Evolutionary conservation across 1,139 yeast species (phyloP).

Genomic region (Wickerhamomyces sp.): DNA sequence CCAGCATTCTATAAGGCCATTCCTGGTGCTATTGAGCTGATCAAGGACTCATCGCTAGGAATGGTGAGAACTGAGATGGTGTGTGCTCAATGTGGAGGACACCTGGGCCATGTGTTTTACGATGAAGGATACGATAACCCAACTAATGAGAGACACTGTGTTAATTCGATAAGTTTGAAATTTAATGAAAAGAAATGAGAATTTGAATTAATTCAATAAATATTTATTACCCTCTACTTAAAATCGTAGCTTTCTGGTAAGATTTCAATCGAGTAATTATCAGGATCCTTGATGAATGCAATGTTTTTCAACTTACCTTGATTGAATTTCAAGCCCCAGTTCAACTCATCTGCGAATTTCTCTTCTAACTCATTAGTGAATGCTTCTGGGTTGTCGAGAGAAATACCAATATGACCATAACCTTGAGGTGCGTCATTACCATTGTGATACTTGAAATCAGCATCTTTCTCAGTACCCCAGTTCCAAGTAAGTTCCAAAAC

Average conservation of each 20-base stretch:
- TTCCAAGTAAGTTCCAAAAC: constrained; percentile 88
- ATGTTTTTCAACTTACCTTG: constrained; percentile 54
- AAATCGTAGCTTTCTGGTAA: constrained; percentile 33
- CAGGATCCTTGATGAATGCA: constrained; percentile 88
- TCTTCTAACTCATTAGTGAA: constrained; percentile 50
- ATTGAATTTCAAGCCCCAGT: constrained; percentile 53
- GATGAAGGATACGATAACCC: constrained; percentile 94
- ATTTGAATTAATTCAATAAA: no score
- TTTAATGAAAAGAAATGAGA: constrained; percentile 33
- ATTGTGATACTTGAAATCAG: constrained; percentile 70
- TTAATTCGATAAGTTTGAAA: constrained; percentile 77
- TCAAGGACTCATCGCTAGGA: constrained; percentile 61
- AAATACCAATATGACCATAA: constrained; percentile 79
- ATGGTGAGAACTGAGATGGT: constrained; percentile 85
- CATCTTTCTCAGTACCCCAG: constrained; percentile 88
- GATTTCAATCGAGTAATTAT: constrained; percentile 80
- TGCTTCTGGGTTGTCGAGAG: constrained; percentile 60
- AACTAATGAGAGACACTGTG: constrained; percentile 92
- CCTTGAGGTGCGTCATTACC: constrained; percentile 82
- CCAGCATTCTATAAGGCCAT: constrained; percentile 92
- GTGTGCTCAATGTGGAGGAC: constrained; percentile 88
- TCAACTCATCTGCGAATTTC: constrained; percentile 40
- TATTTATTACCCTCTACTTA: no score
- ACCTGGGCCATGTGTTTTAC: constrained; percentile 87
- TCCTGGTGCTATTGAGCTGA: constrained; percentile 67